Evolutionary conservation across 768 basidiomycete genomes (phyloP).

Genomic region (Cantharellus cinnabarinus): DNA sequence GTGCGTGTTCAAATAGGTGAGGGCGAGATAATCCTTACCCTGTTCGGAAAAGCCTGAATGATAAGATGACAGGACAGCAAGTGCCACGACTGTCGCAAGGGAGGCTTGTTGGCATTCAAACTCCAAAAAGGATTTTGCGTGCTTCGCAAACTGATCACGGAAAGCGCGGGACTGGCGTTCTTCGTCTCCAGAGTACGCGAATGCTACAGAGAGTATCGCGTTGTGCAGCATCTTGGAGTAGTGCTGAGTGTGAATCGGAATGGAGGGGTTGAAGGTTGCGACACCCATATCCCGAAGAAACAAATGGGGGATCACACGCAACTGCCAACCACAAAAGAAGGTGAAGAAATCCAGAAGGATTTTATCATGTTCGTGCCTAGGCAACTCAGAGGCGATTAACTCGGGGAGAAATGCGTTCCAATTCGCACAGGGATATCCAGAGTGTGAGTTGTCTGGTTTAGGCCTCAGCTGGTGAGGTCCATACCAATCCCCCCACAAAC

Average conservation of each 20-base stretch:
- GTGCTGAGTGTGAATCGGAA: slow-evolving; percentile 16
- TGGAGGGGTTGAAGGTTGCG: background rate
- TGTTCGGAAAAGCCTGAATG: slow-evolving; percentile 22
- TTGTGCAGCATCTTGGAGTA: slow-evolving; percentile 62
- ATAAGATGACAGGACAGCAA: slow-evolving; percentile 22
- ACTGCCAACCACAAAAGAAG: background rate
- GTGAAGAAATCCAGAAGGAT: background rate
- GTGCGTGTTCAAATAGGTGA: background rate
- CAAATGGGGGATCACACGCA: background rate
- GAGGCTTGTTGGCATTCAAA: slow-evolving; percentile 23
- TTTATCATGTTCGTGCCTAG: background rate
- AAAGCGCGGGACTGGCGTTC: slow-evolving; percentile 14
- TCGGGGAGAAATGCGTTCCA: too few relatives aligned
- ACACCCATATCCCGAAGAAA: background rate
- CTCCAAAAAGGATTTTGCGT: slow-evolving; percentile 23
- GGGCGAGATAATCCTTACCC: slow-evolving; percentile 8
- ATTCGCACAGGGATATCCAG: too few relatives aligned
- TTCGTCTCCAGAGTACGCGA: slow-evolving; percentile 21
- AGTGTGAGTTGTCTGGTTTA: too few relatives aligned
- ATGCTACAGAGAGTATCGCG: slow-evolving; percentile 29
- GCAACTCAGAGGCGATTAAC: background rate
- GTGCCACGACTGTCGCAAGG: slow-evolving; percentile 23
- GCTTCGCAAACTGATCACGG: slow-evolving; percentile 18
- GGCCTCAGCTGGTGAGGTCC: too few relatives aligned
- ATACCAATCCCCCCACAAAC: too few relatives aligned